Base-by-base conservation (phyloP, 73 alveolate genomes). In the Diophrys appendiculata region DNA sequence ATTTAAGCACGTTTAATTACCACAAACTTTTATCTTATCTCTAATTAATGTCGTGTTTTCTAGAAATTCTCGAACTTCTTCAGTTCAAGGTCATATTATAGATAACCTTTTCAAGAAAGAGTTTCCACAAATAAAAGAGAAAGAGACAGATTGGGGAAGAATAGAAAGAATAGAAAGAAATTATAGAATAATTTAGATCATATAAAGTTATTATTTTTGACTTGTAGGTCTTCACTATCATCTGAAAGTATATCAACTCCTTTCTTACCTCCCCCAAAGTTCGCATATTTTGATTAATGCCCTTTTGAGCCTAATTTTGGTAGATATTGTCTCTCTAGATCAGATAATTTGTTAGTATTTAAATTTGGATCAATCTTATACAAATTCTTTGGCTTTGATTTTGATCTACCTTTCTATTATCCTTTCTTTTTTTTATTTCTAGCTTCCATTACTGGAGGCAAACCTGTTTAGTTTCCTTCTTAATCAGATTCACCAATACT, bases 401-500 rank as follows among this genome's bases (percentile, higher is more conserved):
- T 67, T 3, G 52, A 43, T 67, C 75, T 67, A 29, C 54, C 54
- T 28, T 67, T 67, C 2, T n/a, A n/a, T n/a, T n/a, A n/a, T n/a
- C n/a, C n/a, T n/a, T 31, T 29, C 24, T 31, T 31, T 24, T 67
- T 25, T 24, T 67, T 67, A 5, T 3, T 25, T 28, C 53, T 29
- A 3, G 75, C 31, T 28, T 67, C 75, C 43, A 67, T 29, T 14
- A 67, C 75, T 25, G 75, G 75, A 3, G 75, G 75, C 24, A 67
- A 54, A 2, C 71, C 71, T n/a, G n/a, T n/a, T n/a, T n/a, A n/a
- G n/a, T 43, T 11, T 11, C 60, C n/a, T 43, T 43, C 60, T 43
- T 43, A 43, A 43, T 43, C 60, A 11, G 60, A 43, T 43, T 43
- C 60, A 43, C 5, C 18, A 11, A 18, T 43, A 43, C 18, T 5